A percentile compares a stretch with the other conserved stretches of the same genome.
These are phyloP conservation scores for Umbelopsis vinacea DNA, from an alignment of 192 early-diverging fungal genomes.

Conservation along the genomic window DNA sequence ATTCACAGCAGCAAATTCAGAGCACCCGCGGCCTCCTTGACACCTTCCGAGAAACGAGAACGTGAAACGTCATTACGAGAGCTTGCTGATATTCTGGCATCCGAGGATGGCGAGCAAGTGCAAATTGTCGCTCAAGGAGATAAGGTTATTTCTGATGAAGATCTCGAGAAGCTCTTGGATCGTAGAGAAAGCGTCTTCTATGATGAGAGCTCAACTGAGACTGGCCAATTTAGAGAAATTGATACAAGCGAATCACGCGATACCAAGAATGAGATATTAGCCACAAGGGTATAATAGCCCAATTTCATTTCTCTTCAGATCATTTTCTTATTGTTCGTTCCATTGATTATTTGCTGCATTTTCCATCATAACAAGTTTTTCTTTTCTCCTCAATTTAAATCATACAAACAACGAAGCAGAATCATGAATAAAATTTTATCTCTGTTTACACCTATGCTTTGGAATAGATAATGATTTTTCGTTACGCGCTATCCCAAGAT, in stretches of 20 bases:
- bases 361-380: neutral
- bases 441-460: neutral
- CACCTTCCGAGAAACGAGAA: constrained; percentile 22
- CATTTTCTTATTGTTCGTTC: neutral
- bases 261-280: constrained; percentile 53
- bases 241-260: constrained; percentile 47
- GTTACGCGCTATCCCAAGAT: neutral
- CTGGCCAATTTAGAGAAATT: constrained; percentile 52
- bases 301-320: neutral
- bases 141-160: constrained; percentile 59
- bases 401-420: neutral
- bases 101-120: constrained; percentile 73
- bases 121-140: constrained; percentile 60
- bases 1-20: constrained; percentile 88
- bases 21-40: constrained; percentile 38
- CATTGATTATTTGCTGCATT: constrained; percentile 5
- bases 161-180: constrained; percentile 60
- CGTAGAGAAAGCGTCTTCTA: constrained; percentile 54
- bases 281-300: constrained; percentile 27
- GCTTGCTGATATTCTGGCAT: constrained; percentile 72
- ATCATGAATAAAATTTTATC: neutral
- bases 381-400: neutral
- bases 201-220: constrained; percentile 26
- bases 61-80: constrained; percentile 63
- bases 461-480: neutral